phyloP scores from a whole-genome alignment of 2,329 filamentous ascomycete species.

The Colletotrichum godetiae region DNA sequence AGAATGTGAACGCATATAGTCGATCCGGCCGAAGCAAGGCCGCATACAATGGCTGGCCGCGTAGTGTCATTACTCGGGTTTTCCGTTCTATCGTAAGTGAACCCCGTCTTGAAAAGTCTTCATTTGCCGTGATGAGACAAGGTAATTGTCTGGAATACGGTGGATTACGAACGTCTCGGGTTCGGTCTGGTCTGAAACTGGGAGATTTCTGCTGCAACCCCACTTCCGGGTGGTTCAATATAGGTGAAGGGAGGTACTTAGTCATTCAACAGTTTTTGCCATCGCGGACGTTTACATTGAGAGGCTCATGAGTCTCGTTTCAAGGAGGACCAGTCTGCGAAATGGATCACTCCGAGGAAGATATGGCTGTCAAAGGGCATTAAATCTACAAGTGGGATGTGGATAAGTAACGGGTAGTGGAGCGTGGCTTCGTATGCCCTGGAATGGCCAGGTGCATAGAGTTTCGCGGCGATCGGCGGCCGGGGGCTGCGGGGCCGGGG shows the following conservation, averaged over 20 bases:
- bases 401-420: background rate
- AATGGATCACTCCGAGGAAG: background rate
- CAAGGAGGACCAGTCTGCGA: background rate
- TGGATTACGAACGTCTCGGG: background rate
- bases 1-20: too few species aligned
- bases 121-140: background rate
- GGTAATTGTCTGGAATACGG: background rate
- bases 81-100: background rate
- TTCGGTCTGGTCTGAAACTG: background rate
- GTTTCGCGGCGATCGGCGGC: conserved; percentile 18
- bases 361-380: background rate
- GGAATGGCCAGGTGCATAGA: conserved; percentile 20
- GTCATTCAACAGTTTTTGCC: background rate
- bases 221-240: background rate
- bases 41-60: background rate
- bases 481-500: conserved; percentile 21
- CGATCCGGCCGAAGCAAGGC: background rate
- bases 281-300: background rate
- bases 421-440: background rate
- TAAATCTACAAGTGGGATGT: background rate
- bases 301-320: background rate
- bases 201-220: background rate
- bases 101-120: background rate
- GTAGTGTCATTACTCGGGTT: background rate
- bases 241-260: background rate